phyloP scores from a whole-genome alignment of 805 yeast species.

The Sugiyamaella chiloensis region DNA sequence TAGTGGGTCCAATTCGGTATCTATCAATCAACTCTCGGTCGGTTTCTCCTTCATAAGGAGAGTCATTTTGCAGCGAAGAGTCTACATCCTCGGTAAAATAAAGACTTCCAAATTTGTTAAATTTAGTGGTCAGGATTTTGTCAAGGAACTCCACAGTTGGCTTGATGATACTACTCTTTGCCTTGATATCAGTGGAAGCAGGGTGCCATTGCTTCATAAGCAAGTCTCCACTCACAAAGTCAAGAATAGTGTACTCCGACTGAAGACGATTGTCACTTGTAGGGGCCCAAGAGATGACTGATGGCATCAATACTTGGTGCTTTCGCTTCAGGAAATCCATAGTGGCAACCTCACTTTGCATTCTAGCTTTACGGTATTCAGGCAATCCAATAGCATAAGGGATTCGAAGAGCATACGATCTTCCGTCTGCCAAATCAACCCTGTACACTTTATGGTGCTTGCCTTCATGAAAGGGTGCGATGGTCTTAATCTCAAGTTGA shows the following conservation, averaged over 20 bases:
- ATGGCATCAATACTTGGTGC: conserved; percentile 67
- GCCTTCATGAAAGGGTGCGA: conserved; percentile 88
- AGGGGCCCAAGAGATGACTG: conserved; percentile 64
- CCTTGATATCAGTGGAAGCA: conserved; percentile 53
- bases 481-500: conserved; percentile 56
- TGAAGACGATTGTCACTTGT: conserved; percentile 59
- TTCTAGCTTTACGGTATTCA: conserved; percentile 51
- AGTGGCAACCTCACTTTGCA: conserved; percentile 91
- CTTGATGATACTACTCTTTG: conserved; percentile 52
- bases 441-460: conserved; percentile 88
- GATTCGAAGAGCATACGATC: conserved; percentile 67
- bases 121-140: conserved; percentile 51
- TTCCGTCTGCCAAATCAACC: conserved; percentile 58
- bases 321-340: conserved; percentile 73
- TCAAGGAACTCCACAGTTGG: conserved; percentile 70
- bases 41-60: conserved; percentile 62
- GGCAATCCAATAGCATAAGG: conserved; percentile 78
- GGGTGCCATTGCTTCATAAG: conserved; percentile 94
- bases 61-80: conserved; percentile 39
- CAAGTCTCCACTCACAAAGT: conserved; percentile 71
- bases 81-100: conserved; percentile 72
- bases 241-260: conserved; percentile 78
- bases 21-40: conserved; percentile 53
- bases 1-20: conserved; percentile 90
- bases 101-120: conserved; percentile 75